Evolutionary conservation across 495 filamentous ascomycete species (phyloP).

Genomic region (Alectoria sarmentosa): DNA sequence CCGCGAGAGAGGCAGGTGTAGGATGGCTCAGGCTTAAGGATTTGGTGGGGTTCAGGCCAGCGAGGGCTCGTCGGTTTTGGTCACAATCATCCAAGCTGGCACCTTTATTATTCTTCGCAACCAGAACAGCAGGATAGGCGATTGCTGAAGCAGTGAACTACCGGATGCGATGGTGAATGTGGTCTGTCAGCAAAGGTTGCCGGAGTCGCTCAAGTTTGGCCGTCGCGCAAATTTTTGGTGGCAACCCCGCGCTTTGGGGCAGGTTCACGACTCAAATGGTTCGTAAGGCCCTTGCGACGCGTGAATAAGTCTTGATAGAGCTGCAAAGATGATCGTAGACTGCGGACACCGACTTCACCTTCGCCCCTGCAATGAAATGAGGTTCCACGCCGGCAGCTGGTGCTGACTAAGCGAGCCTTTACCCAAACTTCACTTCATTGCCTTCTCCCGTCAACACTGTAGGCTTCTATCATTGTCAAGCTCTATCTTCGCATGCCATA

Average conservation of each 20-base stretch:
- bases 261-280: constrained; percentile 13
- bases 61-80: neutral
- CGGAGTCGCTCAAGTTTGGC: neutral
- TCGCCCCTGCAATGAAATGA: constrained; percentile 18
- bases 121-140: neutral
- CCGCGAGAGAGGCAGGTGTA: neutral
- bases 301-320: constrained; percentile 10
- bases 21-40: neutral
- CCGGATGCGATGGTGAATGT: neutral
- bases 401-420: constrained; percentile 3
- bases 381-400: constrained; percentile 14
- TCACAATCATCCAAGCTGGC: neutral
- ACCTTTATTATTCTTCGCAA: neutral
- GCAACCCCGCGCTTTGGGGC: neutral
- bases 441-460: neutral
- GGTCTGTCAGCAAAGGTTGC: neutral
- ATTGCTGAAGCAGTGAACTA: neutral
- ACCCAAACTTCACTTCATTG: constrained; percentile 5
- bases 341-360: neutral
- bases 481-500: neutral
- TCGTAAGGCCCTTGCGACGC: constrained; percentile 17
- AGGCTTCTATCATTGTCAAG: neutral
- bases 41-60: neutral
- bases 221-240: constrained; percentile 15
- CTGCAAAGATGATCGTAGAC: constrained; percentile 12